A percentile compares a stretch with the other conserved stretches of the same genome.
These are phyloP conservation scores for Candida tibetensis DNA, from an alignment of 805 yeast species.

Conservation along the genomic window DNA sequence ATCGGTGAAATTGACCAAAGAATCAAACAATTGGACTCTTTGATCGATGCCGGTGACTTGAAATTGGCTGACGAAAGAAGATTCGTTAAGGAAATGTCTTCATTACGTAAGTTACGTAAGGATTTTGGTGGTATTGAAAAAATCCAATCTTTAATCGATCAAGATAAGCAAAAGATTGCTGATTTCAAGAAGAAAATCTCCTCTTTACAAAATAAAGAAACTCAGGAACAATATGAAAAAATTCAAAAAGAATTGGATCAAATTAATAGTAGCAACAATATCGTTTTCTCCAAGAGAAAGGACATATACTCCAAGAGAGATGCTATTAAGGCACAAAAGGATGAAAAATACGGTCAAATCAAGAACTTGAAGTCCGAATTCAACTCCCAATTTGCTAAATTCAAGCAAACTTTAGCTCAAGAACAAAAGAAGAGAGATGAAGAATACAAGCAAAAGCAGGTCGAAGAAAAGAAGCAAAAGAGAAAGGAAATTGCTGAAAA, in stretches of 20 bases:
- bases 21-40: constrained; percentile 62
- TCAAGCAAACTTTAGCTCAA: constrained; percentile 62
- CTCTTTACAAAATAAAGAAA: constrained; percentile 58
- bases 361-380: constrained; percentile 69
- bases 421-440: constrained; percentile 68
- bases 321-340: constrained; percentile 64
- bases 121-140: constrained; percentile 72
- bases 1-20: constrained; percentile 68
- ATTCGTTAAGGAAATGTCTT: constrained; percentile 77
- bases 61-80: constrained; percentile 90
- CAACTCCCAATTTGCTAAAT: constrained; percentile 70
- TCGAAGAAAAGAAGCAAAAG: constrained; percentile 50
- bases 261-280: constrained; percentile 57
- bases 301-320: constrained; percentile 62
- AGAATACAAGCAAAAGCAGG: constrained; percentile 58
- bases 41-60: constrained; percentile 74
- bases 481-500: constrained; percentile 59
- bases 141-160: constrained; percentile 75
- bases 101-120: constrained; percentile 76
- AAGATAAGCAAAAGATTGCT: constrained; percentile 70
- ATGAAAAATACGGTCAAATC: constrained; percentile 63
- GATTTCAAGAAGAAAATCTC: constrained; percentile 68
- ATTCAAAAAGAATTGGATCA: constrained; percentile 69
- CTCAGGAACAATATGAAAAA: constrained; percentile 64
- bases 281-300: constrained; percentile 64